Evolutionary conservation across 805 yeast species (phyloP), one percentile per base, ranked within the genome.

Genomic region (Torulaspora indica): DNA sequence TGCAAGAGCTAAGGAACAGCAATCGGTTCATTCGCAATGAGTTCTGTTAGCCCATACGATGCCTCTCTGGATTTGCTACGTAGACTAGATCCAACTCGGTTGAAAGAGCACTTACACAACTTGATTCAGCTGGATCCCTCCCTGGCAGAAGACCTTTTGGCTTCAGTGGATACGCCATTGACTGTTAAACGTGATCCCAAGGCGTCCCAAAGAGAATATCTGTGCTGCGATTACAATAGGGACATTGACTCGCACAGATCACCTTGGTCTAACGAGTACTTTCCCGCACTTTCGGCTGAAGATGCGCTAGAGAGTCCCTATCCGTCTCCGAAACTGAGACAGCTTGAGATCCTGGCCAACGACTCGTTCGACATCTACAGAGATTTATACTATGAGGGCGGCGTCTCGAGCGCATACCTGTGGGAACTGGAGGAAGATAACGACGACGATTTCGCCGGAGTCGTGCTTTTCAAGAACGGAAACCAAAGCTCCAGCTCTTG

Each of bases 311-410:
- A 86, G 18, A 85, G 88, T 2, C 89, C 93, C 8, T 79, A 70
- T 53, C 96, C 97, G 8, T 74, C 85, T 3, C 67, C 67, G 1
- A 66, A 67, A 18, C 71, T 93, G 50, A 73, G 98, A 53, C 75
- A 79, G 53, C 69, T 91, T 52, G 98, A 91, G 67, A 63, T 77
- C 20, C 74, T 80, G 52, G 90, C 95, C 48, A 93, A 91, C 63
- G 91, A 87, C 51, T 85, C 96, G 3, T 87, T 91, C 61, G 97
- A 89, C 57, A 77, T 91, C 29, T 91, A 93, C 69, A 75, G 96
- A 53, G 98, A 93, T 61, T 69, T 91, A 55, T 91, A 91, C 69
- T 91, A 89, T 63, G 98, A 90, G 64, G 97, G 97, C 31, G 98
- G 98, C 17, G 72, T 85, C 31, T 82, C 93, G 1, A 80, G 90